These are phyloP conservation scores for Acanthamoeba rhysodes DNA, from an alignment of 208 protist genomes.

Conservation along the genomic window DNA sequence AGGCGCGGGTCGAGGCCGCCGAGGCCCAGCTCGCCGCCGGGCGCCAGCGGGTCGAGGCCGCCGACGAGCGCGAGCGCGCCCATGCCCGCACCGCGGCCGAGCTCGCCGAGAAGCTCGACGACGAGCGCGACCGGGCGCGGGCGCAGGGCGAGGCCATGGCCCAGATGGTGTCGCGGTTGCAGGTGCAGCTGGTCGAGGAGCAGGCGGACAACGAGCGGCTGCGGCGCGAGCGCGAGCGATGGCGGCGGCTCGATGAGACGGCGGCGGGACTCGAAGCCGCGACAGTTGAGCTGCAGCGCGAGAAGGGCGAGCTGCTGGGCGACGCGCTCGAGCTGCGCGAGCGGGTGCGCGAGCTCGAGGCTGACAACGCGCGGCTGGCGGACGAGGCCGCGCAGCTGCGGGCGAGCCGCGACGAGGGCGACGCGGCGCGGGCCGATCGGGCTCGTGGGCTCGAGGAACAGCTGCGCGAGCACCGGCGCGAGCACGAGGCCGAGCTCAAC, in stretches of 20 bases:
- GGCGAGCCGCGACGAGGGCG: background rate
- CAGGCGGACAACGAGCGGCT: background rate
- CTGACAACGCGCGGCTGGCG: background rate
- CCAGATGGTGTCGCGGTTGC: background rate
- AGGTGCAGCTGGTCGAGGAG: slow-evolving; percentile 34
- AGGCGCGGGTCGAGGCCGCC: background rate
- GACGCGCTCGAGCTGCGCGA: background rate
- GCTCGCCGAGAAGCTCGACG: background rate
- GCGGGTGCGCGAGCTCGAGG: background rate
- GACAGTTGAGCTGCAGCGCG: background rate
- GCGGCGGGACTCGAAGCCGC: background rate
- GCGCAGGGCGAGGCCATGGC: background rate
- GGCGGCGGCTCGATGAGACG: background rate
- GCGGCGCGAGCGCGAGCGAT: background rate
- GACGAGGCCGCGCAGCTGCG: background rate
- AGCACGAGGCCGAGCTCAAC: background rate
- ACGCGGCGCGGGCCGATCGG: background rate
- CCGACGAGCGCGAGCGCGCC: background rate
- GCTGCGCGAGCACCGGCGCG: background rate
- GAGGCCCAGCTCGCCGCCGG: background rate
- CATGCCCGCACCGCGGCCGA: background rate
- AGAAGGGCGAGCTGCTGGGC: slow-evolving; percentile 36
- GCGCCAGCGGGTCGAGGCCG: background rate
- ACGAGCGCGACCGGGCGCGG: background rate
- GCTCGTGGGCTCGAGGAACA: background rate